A percentile compares a stretch with the other conserved stretches of the same genome.
These are phyloP conservation scores for Dichotomocladium elegans DNA, from an alignment of 371 early-diverging fungal species.

Conservation along the genomic window DNA sequence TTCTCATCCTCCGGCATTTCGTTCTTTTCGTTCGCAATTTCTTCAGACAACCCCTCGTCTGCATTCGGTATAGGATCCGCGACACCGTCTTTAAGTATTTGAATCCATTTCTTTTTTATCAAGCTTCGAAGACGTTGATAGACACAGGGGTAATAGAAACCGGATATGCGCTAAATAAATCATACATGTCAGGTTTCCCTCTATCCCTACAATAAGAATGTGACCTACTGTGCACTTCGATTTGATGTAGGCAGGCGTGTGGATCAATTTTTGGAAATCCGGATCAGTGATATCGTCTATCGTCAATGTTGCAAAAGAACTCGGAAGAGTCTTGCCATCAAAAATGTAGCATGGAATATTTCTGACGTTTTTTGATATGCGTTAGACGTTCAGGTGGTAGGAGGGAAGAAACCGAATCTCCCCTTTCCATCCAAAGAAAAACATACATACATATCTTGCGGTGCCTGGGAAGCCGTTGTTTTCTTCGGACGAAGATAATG, in stretches of 20 bases:
- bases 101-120: slow-evolving; percentile 3
- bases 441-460: not conserved
- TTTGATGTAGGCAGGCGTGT: slow-evolving; percentile 7
- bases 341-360: no score
- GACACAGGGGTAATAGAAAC: slow-evolving; percentile 27
- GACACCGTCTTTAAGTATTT: not conserved
- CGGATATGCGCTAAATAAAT: slow-evolving; percentile 5
- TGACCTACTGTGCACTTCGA: slow-evolving; percentile 1
- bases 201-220: not conserved
- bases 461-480: not conserved
- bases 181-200: not conserved
- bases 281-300: slow-evolving; percentile 29
- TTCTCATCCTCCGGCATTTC: not conserved
- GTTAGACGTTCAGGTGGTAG: no score
- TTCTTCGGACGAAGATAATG: not conserved
- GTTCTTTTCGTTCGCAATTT: slow-evolving; percentile 17
- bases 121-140: slow-evolving; percentile 6
- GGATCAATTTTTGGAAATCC: slow-evolving; percentile 9
- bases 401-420: no score
- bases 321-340: slow-evolving; percentile 8
- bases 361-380: no score
- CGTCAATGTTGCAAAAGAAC: slow-evolving; percentile 1
- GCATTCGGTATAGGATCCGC: not conserved
- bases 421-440: not conserved
- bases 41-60: slow-evolving; percentile 15